Percentiles rank a stretch among this genome's conserved stretches.
These are phyloP conservation scores for Boletales sp. DNA, from an alignment of 768 basidiomycete genomes.

Conservation along the genomic window DNA sequence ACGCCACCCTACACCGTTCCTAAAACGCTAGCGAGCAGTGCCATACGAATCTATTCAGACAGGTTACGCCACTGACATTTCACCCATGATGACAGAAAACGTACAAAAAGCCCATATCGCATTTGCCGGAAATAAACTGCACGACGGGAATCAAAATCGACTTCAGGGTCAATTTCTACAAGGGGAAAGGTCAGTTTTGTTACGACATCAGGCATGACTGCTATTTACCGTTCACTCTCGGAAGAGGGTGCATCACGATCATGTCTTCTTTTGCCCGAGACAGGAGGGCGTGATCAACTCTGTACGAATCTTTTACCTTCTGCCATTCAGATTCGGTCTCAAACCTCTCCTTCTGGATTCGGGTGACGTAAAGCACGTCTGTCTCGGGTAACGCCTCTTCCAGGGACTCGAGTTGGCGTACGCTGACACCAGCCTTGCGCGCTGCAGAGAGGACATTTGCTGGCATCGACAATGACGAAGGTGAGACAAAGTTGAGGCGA, in stretches of 20 bases:
- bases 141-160: slow-evolving; percentile 91
- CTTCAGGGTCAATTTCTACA: slow-evolving; percentile 95
- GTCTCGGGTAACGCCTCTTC: slow-evolving; percentile 91
- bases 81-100: slow-evolving; percentile 29
- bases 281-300: slow-evolving; percentile 91
- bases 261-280: slow-evolving; percentile 93
- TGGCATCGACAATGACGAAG: slow-evolving; percentile 85
- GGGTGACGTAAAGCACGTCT: slow-evolving; percentile 95
- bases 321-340: slow-evolving; percentile 78
- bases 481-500: slow-evolving; percentile 93
- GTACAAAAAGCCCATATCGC: slow-evolving; percentile 94
- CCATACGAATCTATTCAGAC: slow-evolving; percentile 65
- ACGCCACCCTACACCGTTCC: slow-evolving; percentile 22
- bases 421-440: slow-evolving; percentile 75
- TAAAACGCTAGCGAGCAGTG: slow-evolving; percentile 68
- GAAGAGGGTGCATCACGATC: slow-evolving; percentile 99
- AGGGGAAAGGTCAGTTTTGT: slow-evolving; percentile 7
- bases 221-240: slow-evolving; percentile 76
- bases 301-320: slow-evolving; percentile 86
- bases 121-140: slow-evolving; percentile 99
- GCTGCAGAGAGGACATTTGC: slow-evolving; percentile 78
- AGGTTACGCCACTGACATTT: not conserved
- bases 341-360: slow-evolving; percentile 95
- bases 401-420: slow-evolving; percentile 80
- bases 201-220: not conserved